These are phyloP conservation scores for Pythium graminicola DNA, from an alignment of 352 stramenopile species.

Conservation along the genomic window DNA sequence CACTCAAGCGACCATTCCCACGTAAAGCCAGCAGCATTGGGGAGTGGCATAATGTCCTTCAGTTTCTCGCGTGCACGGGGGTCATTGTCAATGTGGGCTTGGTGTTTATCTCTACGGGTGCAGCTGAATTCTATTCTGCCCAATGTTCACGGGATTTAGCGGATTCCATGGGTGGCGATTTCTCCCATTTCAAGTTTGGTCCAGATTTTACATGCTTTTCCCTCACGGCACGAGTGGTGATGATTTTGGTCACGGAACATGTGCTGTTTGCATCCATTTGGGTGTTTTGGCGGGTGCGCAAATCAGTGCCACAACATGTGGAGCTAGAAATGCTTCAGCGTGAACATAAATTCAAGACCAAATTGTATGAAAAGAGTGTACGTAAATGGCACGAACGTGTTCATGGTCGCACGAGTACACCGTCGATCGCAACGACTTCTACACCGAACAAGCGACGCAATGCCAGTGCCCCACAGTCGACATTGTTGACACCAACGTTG, in stretches of 20 bases:
- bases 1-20: slow-evolving; percentile 64
- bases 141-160: slow-evolving; percentile 47
- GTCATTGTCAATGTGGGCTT: slow-evolving; percentile 74
- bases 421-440: neutral
- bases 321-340: slow-evolving; percentile 61
- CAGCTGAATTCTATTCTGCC: slow-evolving; percentile 64
- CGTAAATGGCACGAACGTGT: slow-evolving; percentile 13
- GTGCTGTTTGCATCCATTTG: slow-evolving; percentile 49
- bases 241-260: slow-evolving; percentile 76
- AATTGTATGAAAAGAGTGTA: slow-evolving; percentile 45
- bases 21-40: slow-evolving; percentile 67
- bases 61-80: slow-evolving; percentile 54
- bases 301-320: slow-evolving; percentile 50
- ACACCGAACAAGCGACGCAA: neutral
- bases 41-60: slow-evolving; percentile 66
- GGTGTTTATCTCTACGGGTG: slow-evolving; percentile 71
- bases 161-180: slow-evolving; percentile 47
- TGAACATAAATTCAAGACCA: slow-evolving; percentile 70
- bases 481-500: slow-evolving; percentile 4
- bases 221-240: slow-evolving; percentile 65
- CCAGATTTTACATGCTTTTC: slow-evolving; percentile 73
- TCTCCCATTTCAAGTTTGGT: slow-evolving; percentile 59
- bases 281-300: slow-evolving; percentile 61
- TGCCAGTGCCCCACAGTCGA: neutral
- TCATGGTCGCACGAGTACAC: neutral